Evolutionary conservation across 2,329 filamentous ascomycete genomes (phyloP).

Genomic region (Bipolaris sorokiniana): DNA sequence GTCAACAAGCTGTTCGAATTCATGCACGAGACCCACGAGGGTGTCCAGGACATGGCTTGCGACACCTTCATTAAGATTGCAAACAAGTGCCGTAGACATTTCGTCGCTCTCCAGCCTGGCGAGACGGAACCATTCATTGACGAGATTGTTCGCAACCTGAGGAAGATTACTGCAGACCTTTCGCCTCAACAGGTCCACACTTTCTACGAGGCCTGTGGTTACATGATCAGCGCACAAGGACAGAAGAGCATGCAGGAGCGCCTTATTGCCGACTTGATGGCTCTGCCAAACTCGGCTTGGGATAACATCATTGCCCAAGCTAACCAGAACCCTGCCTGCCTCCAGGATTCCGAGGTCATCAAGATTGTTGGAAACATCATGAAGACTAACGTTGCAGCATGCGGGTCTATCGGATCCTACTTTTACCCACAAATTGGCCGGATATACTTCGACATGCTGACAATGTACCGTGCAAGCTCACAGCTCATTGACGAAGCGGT

Average conservation of each 20-base stretch:
- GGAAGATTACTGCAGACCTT: slow-evolving; percentile 93
- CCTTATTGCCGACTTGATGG: slow-evolving; percentile 90
- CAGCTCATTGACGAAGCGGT: slow-evolving; percentile 94
- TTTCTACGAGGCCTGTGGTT: slow-evolving; percentile 98
- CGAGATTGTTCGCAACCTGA: slow-evolving; percentile 94
- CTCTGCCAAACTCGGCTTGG: slow-evolving; percentile 91
- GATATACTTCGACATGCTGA: slow-evolving; percentile 98
- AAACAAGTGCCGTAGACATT: slow-evolving; percentile 95
- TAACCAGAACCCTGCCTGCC: slow-evolving; percentile 79
- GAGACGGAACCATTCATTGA: slow-evolving; percentile 97
- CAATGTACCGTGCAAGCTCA: slow-evolving; percentile 98
- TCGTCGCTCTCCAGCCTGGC: slow-evolving; percentile 92
- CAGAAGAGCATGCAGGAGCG: slow-evolving; percentile 94
- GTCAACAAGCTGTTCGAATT: slow-evolving; percentile 99
- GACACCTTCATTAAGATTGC: slow-evolving; percentile 99
- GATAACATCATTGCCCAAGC: slow-evolving; percentile 91
- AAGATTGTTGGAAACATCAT: slow-evolving; percentile 99
- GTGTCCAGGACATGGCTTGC: slow-evolving; percentile 99
- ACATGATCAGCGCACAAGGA: slow-evolving; percentile 98
- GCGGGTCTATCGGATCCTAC: slow-evolving; percentile 92
- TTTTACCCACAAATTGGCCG: slow-evolving; percentile 98
- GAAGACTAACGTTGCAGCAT: slow-evolving; percentile 99
- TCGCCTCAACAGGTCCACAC: slow-evolving; percentile 98
- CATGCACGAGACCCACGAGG: slow-evolving; percentile 99
- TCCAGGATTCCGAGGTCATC: slow-evolving; percentile 93